These are phyloP conservation scores for Schwanniomyces vanrijiae DNA, from an alignment of 805 yeast genomes.

Conservation along the genomic window DNA sequence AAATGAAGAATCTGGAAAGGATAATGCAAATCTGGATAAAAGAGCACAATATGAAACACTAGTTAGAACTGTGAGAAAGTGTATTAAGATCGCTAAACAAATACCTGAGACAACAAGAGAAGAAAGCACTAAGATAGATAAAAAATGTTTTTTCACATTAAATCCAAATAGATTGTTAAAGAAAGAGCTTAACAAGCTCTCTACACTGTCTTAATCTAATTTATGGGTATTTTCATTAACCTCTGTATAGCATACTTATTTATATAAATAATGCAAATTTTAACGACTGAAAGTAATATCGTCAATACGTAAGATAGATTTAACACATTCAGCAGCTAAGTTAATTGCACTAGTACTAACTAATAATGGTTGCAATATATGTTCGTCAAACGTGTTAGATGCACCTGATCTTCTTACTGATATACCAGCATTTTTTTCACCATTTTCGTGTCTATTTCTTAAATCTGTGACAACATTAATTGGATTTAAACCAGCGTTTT, in stretches of 20 bases:
- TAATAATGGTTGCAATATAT: constrained; percentile 93
- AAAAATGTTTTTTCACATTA: constrained; percentile 60
- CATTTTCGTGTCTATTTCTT: constrained; percentile 86
- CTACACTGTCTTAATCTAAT: background rate
- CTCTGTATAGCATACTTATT: background rate
- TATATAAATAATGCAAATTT: constrained; percentile 1
- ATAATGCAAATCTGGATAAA: constrained; percentile 5
- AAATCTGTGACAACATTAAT: constrained; percentile 89
- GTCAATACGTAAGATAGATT: constrained; percentile 92
- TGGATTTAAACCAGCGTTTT: constrained; percentile 91
- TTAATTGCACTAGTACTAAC: constrained; percentile 94
- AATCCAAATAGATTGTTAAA: constrained; percentile 57
- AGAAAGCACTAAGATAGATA: constrained; percentile 61
- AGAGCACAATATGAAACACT: constrained; percentile 43
- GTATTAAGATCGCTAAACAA: constrained; percentile 47
- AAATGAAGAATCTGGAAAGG: constrained; percentile 16
- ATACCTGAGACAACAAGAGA: constrained; percentile 52
- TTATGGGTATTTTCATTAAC: constrained; percentile 5
- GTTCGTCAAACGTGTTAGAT: constrained; percentile 86
- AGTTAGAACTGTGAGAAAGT: constrained; percentile 45
- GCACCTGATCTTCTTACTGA: constrained; percentile 94
- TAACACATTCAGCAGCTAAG: constrained; percentile 94
- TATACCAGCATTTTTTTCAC: constrained; percentile 93
- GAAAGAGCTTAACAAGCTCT: constrained; percentile 34
- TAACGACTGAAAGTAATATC: constrained; percentile 82